Conservation (phyloP, 371 early-diverging fungal genomes). For the Mucor circinelloides region DNA sequence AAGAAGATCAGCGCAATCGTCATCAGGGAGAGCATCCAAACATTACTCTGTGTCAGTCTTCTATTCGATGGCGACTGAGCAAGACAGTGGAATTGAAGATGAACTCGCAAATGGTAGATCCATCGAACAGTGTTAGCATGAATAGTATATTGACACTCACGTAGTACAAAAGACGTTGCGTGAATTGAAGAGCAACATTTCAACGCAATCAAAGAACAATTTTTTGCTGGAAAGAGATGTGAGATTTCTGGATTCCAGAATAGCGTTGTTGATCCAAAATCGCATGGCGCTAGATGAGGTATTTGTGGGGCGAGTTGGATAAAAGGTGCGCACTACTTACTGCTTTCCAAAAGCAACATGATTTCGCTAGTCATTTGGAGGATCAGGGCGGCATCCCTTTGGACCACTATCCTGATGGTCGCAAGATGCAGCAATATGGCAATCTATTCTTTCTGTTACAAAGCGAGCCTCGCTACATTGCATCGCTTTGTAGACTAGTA, state of each 20-base stretch:
- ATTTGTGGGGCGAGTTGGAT: neutral
- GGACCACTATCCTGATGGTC: conserved; percentile 79
- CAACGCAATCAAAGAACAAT: conserved; percentile 93
- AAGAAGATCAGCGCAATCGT: conserved; percentile 36
- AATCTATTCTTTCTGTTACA: conserved; percentile 94
- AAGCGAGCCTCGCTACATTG: conserved; percentile 91
- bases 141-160: neutral
- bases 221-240: conserved; percentile 94
- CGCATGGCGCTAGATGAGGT: conserved; percentile 88
- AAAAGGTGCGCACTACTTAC: neutral
- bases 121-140: neutral
- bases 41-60: conserved; percentile 90
- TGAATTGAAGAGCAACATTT: conserved; percentile 88
- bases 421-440: conserved; percentile 86
- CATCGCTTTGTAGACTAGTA: conserved; percentile 83
- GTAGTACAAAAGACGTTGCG: conserved; percentile 83
- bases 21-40: conserved; percentile 49
- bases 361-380: conserved; percentile 75
- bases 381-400: conserved; percentile 72
- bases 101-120: conserved; percentile 77
- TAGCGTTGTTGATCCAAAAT: conserved; percentile 93
- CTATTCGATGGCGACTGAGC: conserved; percentile 95
- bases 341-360: conserved; percentile 61
- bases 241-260: conserved; percentile 90
- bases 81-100: conserved; percentile 94